Conservation (phyloP, 805 yeast genomes). For the Ogataea saltuana region DNA sequence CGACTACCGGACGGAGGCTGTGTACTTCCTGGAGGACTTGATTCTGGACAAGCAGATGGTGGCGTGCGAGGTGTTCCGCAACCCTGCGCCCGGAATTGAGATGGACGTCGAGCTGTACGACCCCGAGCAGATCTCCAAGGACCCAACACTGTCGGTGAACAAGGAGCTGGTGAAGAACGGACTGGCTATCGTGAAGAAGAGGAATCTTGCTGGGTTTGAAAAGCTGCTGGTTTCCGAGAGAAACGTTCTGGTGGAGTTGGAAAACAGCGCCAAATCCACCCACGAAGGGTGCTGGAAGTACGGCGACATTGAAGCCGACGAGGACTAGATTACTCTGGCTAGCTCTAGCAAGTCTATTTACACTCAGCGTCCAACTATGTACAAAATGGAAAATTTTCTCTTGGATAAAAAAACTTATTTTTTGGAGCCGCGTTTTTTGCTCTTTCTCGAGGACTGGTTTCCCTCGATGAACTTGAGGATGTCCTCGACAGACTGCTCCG, state of each 20-base stretch:
- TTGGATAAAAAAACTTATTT: too few relatives aligned
- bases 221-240: conserved; percentile 37
- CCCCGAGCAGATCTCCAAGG: conserved; percentile 51
- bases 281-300: conserved; percentile 74
- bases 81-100: conserved; percentile 44
- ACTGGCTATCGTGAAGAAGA: conserved; percentile 23
- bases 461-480: conserved; percentile 74
- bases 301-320: conserved; percentile 69
- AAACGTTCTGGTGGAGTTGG: conserved; percentile 43
- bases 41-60: conserved; percentile 54
- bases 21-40: conserved; percentile 53
- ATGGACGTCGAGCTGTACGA: conserved; percentile 57
- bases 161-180: conserved; percentile 47
- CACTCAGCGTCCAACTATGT: conserved; percentile 12
- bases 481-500: conserved; percentile 69
- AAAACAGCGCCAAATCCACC: conserved; percentile 47
- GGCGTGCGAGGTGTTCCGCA: conserved; percentile 48
- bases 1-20: conserved; percentile 56
- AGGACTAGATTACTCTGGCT: conserved; percentile 23
- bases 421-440: conserved; percentile 33
- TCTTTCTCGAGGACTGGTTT: conserved; percentile 32
- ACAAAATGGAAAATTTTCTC: conserved; percentile 15
- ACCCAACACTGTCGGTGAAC: conserved; percentile 60
- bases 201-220: conserved; percentile 38
- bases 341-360: not conserved